These are phyloP conservation scores for Neurospora sp. DNA, from an alignment of 495 filamentous ascomycete species.

Conservation along the genomic window DNA sequence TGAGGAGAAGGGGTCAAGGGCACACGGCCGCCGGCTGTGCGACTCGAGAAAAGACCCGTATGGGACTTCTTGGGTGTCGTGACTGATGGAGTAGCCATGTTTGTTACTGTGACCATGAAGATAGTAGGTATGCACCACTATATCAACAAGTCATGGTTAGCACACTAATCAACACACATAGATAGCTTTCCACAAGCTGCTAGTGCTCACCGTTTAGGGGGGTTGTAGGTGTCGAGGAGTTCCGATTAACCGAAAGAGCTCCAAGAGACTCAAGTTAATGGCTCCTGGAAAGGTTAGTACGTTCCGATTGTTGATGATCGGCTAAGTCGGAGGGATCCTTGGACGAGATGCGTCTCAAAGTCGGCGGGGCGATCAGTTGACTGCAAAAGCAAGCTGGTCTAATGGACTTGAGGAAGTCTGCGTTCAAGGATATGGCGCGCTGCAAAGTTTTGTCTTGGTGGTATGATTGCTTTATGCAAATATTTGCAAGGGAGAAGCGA, in stretches of 20 bases:
- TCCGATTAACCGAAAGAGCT: constrained; percentile 40
- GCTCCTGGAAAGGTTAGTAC: constrained; percentile 51
- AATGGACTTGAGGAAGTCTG: constrained; percentile 28
- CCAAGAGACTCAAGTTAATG: constrained; percentile 59
- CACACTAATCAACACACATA: constrained; percentile 5
- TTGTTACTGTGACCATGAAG: constrained; percentile 31
- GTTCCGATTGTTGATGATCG: constrained; percentile 37
- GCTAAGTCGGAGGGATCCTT: constrained; percentile 38
- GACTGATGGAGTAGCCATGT: constrained; percentile 82
- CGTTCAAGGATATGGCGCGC: constrained; percentile 14
- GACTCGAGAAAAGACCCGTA: constrained; percentile 81
- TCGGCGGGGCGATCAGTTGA: constrained; percentile 39
- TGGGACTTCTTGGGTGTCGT: constrained; percentile 92
- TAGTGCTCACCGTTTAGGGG: constrained; percentile 35
- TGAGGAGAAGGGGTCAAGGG: constrained; percentile 88
- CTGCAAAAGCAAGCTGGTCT: constrained; percentile 32
- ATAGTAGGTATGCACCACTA: constrained; percentile 20
- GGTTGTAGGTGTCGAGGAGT: constrained; percentile 13
- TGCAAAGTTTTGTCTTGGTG: constrained; percentile 4
- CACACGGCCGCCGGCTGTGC: constrained; percentile 88
- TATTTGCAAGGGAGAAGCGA: constrained; percentile 12
- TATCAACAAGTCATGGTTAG: constrained; percentile 29
- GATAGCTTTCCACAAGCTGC: background rate
- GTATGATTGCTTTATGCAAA: constrained; percentile 10
- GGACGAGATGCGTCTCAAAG: constrained; percentile 23